Evolutionary conservation across 1,139 yeast genomes (phyloP).

Genomic region (Yamadazyma atmosphaerica): DNA sequence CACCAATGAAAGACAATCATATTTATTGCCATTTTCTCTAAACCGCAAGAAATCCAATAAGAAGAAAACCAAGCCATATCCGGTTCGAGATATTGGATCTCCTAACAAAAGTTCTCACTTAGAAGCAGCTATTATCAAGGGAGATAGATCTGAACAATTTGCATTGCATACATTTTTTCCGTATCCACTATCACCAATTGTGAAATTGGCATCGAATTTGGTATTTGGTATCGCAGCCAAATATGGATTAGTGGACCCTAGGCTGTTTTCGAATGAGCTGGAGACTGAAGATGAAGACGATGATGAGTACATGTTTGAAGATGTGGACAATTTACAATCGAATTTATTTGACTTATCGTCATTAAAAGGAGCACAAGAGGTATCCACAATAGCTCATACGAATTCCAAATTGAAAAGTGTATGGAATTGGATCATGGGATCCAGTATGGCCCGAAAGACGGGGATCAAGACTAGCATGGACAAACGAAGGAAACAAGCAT

Average conservation of each 20-base stretch:
- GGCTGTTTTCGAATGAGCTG: slow-evolving; percentile 28
- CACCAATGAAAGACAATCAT: slow-evolving; percentile 44
- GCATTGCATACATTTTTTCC: slow-evolving; percentile 47
- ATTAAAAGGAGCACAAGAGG: slow-evolving; percentile 39
- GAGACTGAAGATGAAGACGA: slow-evolving; percentile 23
- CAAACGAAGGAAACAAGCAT: slow-evolving; percentile 42
- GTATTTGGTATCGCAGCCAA: slow-evolving; percentile 22
- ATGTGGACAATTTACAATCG: slow-evolving; percentile 31
- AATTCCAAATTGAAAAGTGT: slow-evolving; percentile 20
- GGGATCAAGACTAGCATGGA: slow-evolving; percentile 33
- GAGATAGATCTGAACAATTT: slow-evolving; percentile 46
- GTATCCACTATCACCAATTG: slow-evolving; percentile 34
- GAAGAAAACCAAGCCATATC: slow-evolving; percentile 12
- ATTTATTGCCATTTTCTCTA: slow-evolving; percentile 36
- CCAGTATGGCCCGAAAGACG: slow-evolving; percentile 16
- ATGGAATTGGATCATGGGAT: slow-evolving; percentile 29
- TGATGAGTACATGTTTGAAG: slow-evolving; percentile 25
- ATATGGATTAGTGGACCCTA: slow-evolving; percentile 25
- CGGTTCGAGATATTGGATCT: slow-evolving; percentile 2
- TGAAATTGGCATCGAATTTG: slow-evolving; percentile 20
- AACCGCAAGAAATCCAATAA: slow-evolving; percentile 24
- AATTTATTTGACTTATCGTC: slow-evolving; percentile 43
- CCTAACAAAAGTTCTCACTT: slow-evolving; percentile 20
- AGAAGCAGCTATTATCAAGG: slow-evolving; percentile 25
- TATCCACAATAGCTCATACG: slow-evolving; percentile 29